Base-by-base conservation (phyloP, 768 basidiomycete genomes). In the Tricholoma furcatifolium region DNA sequence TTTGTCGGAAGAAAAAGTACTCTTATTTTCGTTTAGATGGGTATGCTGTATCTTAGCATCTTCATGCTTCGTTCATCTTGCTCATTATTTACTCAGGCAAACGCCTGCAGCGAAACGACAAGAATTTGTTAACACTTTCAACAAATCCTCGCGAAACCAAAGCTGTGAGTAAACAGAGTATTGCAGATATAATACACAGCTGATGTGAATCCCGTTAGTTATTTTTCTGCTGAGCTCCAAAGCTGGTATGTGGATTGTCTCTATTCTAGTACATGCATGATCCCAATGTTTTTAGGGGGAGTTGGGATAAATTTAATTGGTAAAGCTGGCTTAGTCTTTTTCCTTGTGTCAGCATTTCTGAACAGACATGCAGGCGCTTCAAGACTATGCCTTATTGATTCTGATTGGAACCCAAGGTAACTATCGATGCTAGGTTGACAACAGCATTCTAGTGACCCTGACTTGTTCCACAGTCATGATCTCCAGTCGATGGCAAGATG, bases 401-500 rank as follows among this genome's bases (percentile, higher is more conserved):
- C 87, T 17, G 93, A 95, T 63, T 97, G 93, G 93, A 96, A 95
- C 70, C 93, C 93, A 32, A 91, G 90, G 87, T 84, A 45, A 46
- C 65, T 18, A 43, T 32, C 18, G 14, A 5, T 2, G 54, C 15
- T 4, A 27, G 15, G 24, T n/a, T 41, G 27, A 11, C 10, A 15
- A 30, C 20, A 6, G 21, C 21, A 32, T 23, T 14, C n/a, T 4
- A 4, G 27, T 30, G 24, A 35, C 38, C 34, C 35, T 24, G 21
- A 17, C 49, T 53, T 18, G 31, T 18, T 14, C 12, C 42, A 24
- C 50, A 92, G 89, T 61, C 90, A 90, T 61, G 97, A 99, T 70
- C 68, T 94, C 15, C 97, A 99, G 69, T 88, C 97, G 2, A 98
- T 98, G 96, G 96, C 94, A 47, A 83, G 96, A 44, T 96, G 95